Percentiles rank a stretch among this genome's conserved stretches.
These are phyloP conservation scores for Sugiyamaella neomexicana DNA, from an alignment of 1,139 yeast species.

Conservation along the genomic window DNA sequence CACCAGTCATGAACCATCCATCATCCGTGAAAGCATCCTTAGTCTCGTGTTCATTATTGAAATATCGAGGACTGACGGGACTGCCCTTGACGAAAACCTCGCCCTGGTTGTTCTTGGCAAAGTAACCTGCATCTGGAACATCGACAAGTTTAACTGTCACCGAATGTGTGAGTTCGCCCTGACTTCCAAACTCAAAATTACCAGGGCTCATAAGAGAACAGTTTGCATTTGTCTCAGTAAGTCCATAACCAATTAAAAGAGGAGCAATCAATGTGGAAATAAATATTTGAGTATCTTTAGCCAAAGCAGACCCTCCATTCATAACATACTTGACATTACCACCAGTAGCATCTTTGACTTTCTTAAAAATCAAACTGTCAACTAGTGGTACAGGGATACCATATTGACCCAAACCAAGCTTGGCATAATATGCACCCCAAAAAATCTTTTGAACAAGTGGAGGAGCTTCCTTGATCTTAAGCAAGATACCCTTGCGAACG, in stretches of 20 bases:
- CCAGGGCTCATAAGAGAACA: constrained; percentile 67
- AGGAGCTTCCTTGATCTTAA: constrained; percentile 70
- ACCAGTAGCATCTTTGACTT: constrained; percentile 93
- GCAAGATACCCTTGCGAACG: constrained; percentile 86
- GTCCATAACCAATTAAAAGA: constrained; percentile 92
- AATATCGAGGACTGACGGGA: constrained; percentile 74
- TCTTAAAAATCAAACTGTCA: constrained; percentile 75
- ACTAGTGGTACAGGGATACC: constrained; percentile 71
- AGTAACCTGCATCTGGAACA: constrained; percentile 89
- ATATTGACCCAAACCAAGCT: constrained; percentile 57
- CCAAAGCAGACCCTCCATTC: constrained; percentile 95
- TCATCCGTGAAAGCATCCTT: constrained; percentile 71
- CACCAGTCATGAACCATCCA: constrained; percentile 97
- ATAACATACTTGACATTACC: constrained; percentile 72
- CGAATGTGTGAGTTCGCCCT: constrained; percentile 81
- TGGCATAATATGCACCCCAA: constrained; percentile 85
- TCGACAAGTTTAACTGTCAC: constrained; percentile 88
- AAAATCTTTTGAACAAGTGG: constrained; percentile 71
- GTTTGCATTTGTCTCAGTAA: constrained; percentile 95
- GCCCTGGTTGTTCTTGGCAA: constrained; percentile 90
- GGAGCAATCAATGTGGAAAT: constrained; percentile 78
- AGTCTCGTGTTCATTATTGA: constrained; percentile 81
- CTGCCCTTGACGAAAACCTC: constrained; percentile 81
- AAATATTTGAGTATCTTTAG: constrained; percentile 82
- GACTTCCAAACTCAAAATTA: constrained; percentile 67